Percentiles rank a stretch among this genome's conserved stretches.
phyloP scores from a whole-genome alignment of 805 yeast genomes.

The Candida schatavii region DNA sequence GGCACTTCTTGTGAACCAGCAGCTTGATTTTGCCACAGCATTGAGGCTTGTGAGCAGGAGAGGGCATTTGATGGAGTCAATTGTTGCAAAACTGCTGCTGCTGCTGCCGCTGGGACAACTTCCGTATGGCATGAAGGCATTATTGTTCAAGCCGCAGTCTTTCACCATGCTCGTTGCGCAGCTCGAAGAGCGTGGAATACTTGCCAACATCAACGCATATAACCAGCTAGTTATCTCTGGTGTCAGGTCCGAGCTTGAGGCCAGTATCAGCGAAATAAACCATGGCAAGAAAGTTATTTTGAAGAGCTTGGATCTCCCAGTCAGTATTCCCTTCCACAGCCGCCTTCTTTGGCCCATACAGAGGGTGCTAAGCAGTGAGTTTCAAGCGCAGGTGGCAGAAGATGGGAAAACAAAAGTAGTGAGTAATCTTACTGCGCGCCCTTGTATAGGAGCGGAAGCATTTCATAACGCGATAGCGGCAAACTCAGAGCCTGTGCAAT shows the following conservation, averaged over 20 bases:
- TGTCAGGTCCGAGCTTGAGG: conserved; percentile 18
- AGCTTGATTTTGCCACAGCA: conserved; percentile 30
- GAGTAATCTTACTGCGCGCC: conserved; percentile 33
- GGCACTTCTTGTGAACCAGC: conserved; percentile 38
- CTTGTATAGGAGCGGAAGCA: conserved; percentile 12
- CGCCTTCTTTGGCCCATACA: conserved; percentile 37
- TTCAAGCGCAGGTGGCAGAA: background rate
- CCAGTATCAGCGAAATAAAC: conserved; percentile 14
- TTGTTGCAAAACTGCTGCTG: conserved; percentile 12
- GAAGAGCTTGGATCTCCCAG: conserved; percentile 35
- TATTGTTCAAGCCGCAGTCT: conserved; percentile 24
- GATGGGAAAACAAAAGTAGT: conserved; percentile 32
- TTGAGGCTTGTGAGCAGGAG: conserved; percentile 43
- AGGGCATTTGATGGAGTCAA: conserved; percentile 41
- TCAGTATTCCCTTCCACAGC: conserved; percentile 52
- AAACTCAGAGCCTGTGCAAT: conserved; percentile 45
- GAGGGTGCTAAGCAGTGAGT: conserved; percentile 6
- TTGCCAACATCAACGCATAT: conserved; percentile 48
- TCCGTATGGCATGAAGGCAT: conserved; percentile 35
- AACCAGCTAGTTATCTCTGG: conserved; percentile 48
- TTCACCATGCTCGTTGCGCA: conserved; percentile 20
- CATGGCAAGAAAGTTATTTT: conserved; percentile 18
- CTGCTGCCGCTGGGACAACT: no score
- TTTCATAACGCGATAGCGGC: conserved; percentile 32
- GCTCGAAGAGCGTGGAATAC: conserved; percentile 19